These are phyloP conservation scores for Medicago truncatula DNA, from an alignment of 306 rosid species.

Conservation along the genomic window DNA sequence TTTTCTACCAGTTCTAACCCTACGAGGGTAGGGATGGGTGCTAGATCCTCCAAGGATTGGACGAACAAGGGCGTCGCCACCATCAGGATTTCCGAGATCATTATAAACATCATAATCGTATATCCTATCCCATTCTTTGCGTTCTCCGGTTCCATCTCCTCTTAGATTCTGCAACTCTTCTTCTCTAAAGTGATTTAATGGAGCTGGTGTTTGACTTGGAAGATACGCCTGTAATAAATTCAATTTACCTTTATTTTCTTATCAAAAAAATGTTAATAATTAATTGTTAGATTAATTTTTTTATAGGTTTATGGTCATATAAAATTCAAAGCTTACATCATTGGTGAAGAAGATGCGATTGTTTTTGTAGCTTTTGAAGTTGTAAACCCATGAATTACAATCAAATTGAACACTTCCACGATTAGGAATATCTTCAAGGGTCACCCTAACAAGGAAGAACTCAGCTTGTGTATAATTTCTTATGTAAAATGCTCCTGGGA, in stretches of 20 bases:
- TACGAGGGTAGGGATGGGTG: conserved; percentile 73
- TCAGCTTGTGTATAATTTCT: conserved; percentile 38
- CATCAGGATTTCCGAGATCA: conserved; percentile 55
- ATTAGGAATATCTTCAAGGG: conserved; percentile 63
- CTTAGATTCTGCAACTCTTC: conserved; percentile 41
- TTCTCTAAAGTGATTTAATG: conserved; percentile 31
- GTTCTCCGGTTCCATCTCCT: conserved; percentile 45
- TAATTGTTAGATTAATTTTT: too few relatives aligned
- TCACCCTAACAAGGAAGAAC: conserved; percentile 66
- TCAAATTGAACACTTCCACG: conserved; percentile 56
- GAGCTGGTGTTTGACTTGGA: conserved; percentile 39
- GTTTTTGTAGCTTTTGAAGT: conserved; percentile 43
- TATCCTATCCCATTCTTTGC: conserved; percentile 34
- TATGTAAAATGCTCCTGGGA: conserved; percentile 66
- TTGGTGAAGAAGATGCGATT: conserved; percentile 71
- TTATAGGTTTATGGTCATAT: too few relatives aligned
- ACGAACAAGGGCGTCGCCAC: conserved; percentile 47
- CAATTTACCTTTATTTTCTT: neutral
- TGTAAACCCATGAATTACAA: conserved; percentile 83
- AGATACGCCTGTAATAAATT: conserved; percentile 29
- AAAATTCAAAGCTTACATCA: conserved; percentile 46
- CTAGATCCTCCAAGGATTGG: conserved; percentile 76
- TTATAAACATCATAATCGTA: conserved; percentile 44
- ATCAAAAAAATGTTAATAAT: neutral
- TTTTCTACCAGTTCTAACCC: conserved; percentile 79